phyloP scores from a whole-genome alignment of 805 yeast genomes.

The Metschnikowia noctiluminum region DNA sequence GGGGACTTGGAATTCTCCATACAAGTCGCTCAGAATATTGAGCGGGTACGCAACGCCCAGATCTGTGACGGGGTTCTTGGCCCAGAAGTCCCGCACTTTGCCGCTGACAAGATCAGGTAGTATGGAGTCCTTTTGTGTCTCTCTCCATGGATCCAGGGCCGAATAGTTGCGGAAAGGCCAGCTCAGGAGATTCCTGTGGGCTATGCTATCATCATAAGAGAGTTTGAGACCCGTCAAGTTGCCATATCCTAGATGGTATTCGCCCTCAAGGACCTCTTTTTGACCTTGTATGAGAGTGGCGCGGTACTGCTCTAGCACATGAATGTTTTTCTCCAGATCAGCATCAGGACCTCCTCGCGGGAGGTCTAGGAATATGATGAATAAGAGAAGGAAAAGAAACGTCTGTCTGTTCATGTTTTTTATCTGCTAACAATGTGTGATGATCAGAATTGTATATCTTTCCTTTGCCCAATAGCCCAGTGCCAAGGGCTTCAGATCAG shows the following conservation, averaged over 20 bases:
- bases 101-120: constrained; percentile 57
- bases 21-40: constrained; percentile 48
- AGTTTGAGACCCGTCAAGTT: constrained; percentile 70
- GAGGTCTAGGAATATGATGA: constrained; percentile 32
- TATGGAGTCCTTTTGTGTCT: constrained; percentile 51
- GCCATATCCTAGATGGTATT: constrained; percentile 55
- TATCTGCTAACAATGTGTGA: no score
- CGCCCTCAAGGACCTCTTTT: constrained; percentile 33
- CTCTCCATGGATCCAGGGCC: constrained; percentile 42
- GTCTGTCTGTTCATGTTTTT: constrained; percentile 30
- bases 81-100: constrained; percentile 55
- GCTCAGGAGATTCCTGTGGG: constrained; percentile 43
- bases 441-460: no score
- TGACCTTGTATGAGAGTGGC: constrained; percentile 19
- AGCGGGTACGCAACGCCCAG: constrained; percentile 27
- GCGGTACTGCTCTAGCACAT: constrained; percentile 25
- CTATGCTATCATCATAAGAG: constrained; percentile 57
- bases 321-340: constrained; percentile 24
- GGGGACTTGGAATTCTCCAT: constrained; percentile 38
- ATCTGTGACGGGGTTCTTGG: constrained; percentile 8
- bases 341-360: constrained; percentile 31
- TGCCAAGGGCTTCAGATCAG: not conserved
- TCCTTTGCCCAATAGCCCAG: not conserved
- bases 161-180: constrained; percentile 55
- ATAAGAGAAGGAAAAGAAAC: constrained; percentile 28